Conservation (phyloP, 1,284 basidiomycete genomes). For the Leccinum laetum region DNA sequence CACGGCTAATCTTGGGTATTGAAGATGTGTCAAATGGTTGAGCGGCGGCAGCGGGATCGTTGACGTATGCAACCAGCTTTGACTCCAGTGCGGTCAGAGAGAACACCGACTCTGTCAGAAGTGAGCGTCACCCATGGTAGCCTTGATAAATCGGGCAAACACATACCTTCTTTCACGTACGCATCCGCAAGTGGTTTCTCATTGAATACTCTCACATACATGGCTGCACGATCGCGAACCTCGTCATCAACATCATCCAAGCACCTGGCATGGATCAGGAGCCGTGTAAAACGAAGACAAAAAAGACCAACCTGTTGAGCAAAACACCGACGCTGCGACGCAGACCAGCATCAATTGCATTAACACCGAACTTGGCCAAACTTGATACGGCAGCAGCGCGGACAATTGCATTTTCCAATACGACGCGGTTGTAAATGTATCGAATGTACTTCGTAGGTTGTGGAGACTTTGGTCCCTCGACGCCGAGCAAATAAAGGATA, state of each 20-base stretch:
- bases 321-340: slow-evolving; percentile 89
- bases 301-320: slow-evolving; percentile 64
- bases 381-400: slow-evolving; percentile 95
- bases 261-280: slow-evolving; percentile 58
- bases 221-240: slow-evolving; percentile 95
- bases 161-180: slow-evolving; percentile 88
- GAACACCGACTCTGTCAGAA: slow-evolving; percentile 79
- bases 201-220: slow-evolving; percentile 88
- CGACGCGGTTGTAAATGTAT: slow-evolving; percentile 99
- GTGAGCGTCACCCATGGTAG: not conserved
- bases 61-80: no score
- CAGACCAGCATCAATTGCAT: slow-evolving; percentile 75
- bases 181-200: slow-evolving; percentile 80
- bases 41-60: no score
- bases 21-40: slow-evolving; percentile 58
- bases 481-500: slow-evolving; percentile 92
- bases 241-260: slow-evolving; percentile 99
- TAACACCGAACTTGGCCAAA: slow-evolving; percentile 96
- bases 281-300: slow-evolving; percentile 5
- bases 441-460: slow-evolving; percentile 99
- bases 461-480: slow-evolving; percentile 94
- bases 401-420: slow-evolving; percentile 98
- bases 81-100: slow-evolving; percentile 60
- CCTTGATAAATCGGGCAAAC: not conserved
- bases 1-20: slow-evolving; percentile 89